phyloP scores from a whole-genome alignment of 2,329 filamentous ascomycete species.

The Microcyclosporella mali region DNA sequence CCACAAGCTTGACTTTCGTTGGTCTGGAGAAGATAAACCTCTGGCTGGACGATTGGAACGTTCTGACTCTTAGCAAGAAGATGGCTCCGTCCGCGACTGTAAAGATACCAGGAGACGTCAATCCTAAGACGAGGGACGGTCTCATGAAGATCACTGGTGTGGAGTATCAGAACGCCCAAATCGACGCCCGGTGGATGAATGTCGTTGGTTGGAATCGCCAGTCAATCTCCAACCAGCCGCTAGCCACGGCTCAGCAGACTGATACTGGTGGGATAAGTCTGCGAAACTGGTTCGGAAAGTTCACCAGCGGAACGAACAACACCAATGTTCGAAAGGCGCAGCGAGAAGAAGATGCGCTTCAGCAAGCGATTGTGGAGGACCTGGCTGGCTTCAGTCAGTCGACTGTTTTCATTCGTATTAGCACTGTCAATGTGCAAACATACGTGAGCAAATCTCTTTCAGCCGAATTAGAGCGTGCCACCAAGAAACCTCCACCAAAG shows the following conservation, averaged over 20 bases:
- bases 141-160: slow-evolving; percentile 82
- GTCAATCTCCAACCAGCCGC: slow-evolving; percentile 4
- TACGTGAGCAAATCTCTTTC: slow-evolving; percentile 67
- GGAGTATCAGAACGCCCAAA: slow-evolving; percentile 79
- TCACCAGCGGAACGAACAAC: slow-evolving; percentile 35
- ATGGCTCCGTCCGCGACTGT: slow-evolving; percentile 70
- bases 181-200: slow-evolving; percentile 84
- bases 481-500: slow-evolving; percentile 93
- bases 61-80: slow-evolving; percentile 77
- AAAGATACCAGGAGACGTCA: slow-evolving; percentile 68
- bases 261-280: slow-evolving; percentile 37
- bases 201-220: slow-evolving; percentile 73
- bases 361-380: slow-evolving; percentile 62
- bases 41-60: slow-evolving; percentile 79
- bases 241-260: slow-evolving; percentile 14
- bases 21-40: slow-evolving; percentile 81
- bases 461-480: slow-evolving; percentile 84
- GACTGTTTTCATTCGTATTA: slow-evolving; percentile 83
- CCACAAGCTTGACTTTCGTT: slow-evolving; percentile 93
- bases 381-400: slow-evolving; percentile 64
- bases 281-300: slow-evolving; percentile 70
- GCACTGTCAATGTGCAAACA: slow-evolving; percentile 74
- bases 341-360: slow-evolving; percentile 56
- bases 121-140: slow-evolving; percentile 75
- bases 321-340: slow-evolving; percentile 55